phyloP scores from a whole-genome alignment of 2,329 filamentous ascomycete species.

The Fusarium xylarioides region DNA sequence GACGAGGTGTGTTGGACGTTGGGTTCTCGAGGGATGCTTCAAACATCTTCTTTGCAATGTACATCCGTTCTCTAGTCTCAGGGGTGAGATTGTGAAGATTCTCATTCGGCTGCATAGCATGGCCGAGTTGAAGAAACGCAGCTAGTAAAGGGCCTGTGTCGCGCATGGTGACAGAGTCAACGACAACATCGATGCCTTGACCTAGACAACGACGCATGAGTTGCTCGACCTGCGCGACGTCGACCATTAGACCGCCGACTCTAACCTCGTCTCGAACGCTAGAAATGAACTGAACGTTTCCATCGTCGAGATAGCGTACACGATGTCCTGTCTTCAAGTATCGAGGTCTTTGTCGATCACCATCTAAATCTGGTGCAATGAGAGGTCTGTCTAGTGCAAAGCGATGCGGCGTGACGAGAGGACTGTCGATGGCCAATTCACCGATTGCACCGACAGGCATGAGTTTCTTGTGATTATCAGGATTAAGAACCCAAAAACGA shows the following conservation, averaged over 20 bases:
- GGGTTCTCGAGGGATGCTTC: conserved; percentile 52
- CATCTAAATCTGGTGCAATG: conserved; percentile 30
- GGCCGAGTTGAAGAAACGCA: conserved; percentile 60
- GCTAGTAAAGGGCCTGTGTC: conserved; percentile 55
- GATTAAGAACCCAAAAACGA: conserved; percentile 62
- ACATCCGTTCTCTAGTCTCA: conserved; percentile 54
- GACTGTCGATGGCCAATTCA: conserved; percentile 68
- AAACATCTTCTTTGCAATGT: conserved; percentile 55
- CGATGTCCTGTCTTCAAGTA: conserved; percentile 62
- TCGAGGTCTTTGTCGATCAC: conserved; percentile 40
- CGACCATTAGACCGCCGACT: conserved; percentile 51
- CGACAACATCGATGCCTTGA: conserved; percentile 57
- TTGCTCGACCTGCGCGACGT: conserved; percentile 57
- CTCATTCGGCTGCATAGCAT: conserved; percentile 49
- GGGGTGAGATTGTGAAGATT: conserved; percentile 51
- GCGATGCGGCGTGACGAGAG: conserved; percentile 48
- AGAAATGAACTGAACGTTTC: conserved; percentile 59
- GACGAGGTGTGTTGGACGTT: conserved; percentile 9
- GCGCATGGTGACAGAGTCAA: conserved; percentile 58
- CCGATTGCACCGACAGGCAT: conserved; percentile 64
- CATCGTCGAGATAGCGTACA: conserved; percentile 59
- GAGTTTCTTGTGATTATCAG: conserved; percentile 59
- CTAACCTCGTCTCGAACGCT: conserved; percentile 54
- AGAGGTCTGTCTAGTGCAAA: conserved; percentile 46
- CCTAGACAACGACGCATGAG: conserved; percentile 58